Conservation (phyloP, 1,284 basidiomycete species). For the Cutaneotrichosporon mucoides region DNA sequence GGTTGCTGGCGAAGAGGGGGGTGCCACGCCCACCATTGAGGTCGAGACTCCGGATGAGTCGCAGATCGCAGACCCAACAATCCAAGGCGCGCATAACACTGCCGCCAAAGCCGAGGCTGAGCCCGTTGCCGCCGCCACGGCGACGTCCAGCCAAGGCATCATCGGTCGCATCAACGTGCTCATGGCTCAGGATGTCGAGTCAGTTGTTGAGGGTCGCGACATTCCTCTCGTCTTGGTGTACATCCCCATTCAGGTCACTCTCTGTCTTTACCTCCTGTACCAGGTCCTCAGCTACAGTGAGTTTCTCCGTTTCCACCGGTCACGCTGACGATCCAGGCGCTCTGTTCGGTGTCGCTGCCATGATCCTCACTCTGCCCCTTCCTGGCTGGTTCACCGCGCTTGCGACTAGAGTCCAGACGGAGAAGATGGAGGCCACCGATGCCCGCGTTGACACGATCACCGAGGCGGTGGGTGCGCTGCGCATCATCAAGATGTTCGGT, state of each 20-base stretch:
- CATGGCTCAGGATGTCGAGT: conserved; percentile 47
- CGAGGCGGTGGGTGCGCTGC: conserved; percentile 45
- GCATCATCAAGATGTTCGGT: conserved; percentile 67
- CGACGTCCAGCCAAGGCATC: conserved; percentile 40
- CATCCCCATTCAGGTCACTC: conserved; percentile 40
- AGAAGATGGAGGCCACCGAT: conserved; percentile 52
- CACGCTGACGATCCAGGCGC: conserved; percentile 45
- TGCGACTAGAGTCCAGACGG: conserved; percentile 35
- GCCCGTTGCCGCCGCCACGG: background rate
- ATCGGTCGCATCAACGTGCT: conserved; percentile 61
- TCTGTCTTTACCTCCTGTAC: conserved; percentile 42
- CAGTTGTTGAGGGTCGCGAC: conserved; percentile 46
- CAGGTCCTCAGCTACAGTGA: conserved; percentile 46
- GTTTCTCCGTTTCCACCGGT: conserved; percentile 27
- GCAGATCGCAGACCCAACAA: background rate
- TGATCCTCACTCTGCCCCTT: conserved; percentile 56
- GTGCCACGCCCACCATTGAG: conserved; percentile 12
- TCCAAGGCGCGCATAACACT: background rate
- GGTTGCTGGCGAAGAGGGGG: background rate
- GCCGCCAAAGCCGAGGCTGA: conserved; percentile 1
- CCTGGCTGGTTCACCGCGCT: conserved; percentile 49
- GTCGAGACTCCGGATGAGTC: conserved; percentile 16
- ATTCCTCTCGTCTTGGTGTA: conserved; percentile 42
- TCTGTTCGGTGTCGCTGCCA: conserved; percentile 57
- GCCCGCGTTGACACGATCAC: conserved; percentile 55